Evolutionary conservation across 345 rosid genomes (phyloP).

Genomic region (Eucalyptus fibrosa): DNA sequence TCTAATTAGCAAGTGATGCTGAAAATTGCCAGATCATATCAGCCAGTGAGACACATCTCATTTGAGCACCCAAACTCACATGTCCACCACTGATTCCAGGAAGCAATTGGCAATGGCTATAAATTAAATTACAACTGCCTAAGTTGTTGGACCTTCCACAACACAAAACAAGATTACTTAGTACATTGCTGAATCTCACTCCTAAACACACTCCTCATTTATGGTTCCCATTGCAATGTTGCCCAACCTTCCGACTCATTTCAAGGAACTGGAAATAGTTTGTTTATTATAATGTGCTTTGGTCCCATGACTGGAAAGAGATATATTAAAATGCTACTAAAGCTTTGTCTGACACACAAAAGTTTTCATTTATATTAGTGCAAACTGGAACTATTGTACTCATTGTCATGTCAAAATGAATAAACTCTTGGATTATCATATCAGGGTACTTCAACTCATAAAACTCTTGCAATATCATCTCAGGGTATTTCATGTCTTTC

Average conservation of each 20-base stretch:
- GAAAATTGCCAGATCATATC: neutral
- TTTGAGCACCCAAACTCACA: neutral
- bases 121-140: neutral
- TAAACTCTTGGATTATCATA: neutral
- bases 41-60: neutral
- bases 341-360: neutral
- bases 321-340: neutral
- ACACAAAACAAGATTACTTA: neutral
- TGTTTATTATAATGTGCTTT: neutral
- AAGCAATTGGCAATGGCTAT: neutral
- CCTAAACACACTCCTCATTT: neutral
- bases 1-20: neutral
- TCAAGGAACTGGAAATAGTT: neutral
- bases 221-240: neutral
- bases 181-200: neutral
- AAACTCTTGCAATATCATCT: neutral
- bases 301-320: neutral
- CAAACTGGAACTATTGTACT: neutral
- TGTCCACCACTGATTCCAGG: neutral
- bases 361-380: neutral
- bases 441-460: neutral
- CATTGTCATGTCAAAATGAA: neutral
- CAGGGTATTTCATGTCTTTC: neutral
- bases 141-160: neutral
- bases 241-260: neutral